These are phyloP conservation scores for Fusarium brevicatenulatum DNA, from an alignment of 2,329 filamentous ascomycete genomes.

Conservation along the genomic window DNA sequence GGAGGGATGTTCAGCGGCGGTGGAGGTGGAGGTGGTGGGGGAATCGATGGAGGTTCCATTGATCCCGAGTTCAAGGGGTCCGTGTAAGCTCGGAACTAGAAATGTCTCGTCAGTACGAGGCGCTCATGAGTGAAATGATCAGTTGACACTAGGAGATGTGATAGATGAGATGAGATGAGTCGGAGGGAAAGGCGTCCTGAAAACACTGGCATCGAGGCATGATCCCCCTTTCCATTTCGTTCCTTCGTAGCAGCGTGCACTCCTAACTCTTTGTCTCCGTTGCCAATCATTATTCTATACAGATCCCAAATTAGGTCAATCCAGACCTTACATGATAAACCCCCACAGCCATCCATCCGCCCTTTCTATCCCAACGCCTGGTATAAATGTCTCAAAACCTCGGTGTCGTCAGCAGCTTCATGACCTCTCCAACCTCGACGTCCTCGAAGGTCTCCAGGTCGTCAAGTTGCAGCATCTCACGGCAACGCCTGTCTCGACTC, in stretches of 20 bases:
- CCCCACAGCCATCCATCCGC: conserved; percentile 13
- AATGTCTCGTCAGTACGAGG: conserved; percentile 37
- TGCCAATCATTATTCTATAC: conserved; percentile 40
- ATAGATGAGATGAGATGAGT: conserved; percentile 36
- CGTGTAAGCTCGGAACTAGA: conserved; percentile 68
- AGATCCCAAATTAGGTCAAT: conserved; percentile 23
- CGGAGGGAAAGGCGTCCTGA: conserved; percentile 38
- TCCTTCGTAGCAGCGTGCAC: conserved; percentile 36
- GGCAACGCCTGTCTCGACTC: conserved; percentile 5
- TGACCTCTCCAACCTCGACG: conserved; percentile 44
- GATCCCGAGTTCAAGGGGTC: conserved; percentile 62
- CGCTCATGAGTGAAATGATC: conserved; percentile 26
- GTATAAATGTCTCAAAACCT: conserved; percentile 37
- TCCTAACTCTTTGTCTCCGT: conserved; percentile 39
- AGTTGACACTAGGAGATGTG: conserved; percentile 40
- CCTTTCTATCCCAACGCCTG: conserved; percentile 40
- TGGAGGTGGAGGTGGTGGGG: conserved; percentile 71
- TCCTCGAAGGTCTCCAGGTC: conserved; percentile 46
- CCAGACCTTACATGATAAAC: conserved; percentile 34
- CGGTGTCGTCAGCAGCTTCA: conserved; percentile 37
- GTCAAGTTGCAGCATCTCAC: conserved; percentile 22
- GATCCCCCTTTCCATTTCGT: conserved; percentile 45
- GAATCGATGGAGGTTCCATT: conserved; percentile 67
- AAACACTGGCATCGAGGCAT: conserved; percentile 44
- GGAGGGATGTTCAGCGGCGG: conserved; percentile 87